A percentile compares a stretch with the other conserved stretches of the same genome.
phyloP scores from a whole-genome alignment of 345 rosid genomes.

The Sapria himalayana region DNA sequence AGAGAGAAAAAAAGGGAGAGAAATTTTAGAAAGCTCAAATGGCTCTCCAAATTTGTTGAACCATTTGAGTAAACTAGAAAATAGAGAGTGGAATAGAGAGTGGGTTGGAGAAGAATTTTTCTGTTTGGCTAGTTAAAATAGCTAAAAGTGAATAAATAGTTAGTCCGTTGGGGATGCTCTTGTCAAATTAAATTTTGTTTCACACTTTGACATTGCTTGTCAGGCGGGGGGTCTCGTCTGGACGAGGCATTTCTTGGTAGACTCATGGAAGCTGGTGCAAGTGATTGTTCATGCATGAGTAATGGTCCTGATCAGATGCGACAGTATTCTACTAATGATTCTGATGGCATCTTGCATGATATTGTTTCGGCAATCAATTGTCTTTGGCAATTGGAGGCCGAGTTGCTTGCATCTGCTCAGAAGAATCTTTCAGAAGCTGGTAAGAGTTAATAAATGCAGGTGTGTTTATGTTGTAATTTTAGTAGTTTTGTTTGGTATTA shows the following conservation, averaged over 20 bases:
- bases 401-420: conserved; percentile 27
- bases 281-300: conserved; percentile 43
- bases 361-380: conserved; percentile 31
- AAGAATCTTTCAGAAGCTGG: conserved; percentile 29
- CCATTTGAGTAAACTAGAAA: too few species aligned
- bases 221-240: conserved; percentile 27
- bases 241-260: conserved; percentile 52
- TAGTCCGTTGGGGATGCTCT: too few species aligned
- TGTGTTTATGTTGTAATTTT: not conserved
- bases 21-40: too few species aligned
- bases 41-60: too few species aligned
- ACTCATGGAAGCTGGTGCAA: conserved; percentile 71
- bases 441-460: conserved; percentile 10
- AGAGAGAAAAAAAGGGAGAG: too few species aligned
- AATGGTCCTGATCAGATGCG: conserved; percentile 20
- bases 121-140: too few species aligned
- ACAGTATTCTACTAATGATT: conserved; percentile 18
- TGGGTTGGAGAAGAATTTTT: too few species aligned
- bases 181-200: too few species aligned
- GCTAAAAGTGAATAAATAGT: too few species aligned
- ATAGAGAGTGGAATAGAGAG: too few species aligned
- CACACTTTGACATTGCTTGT: conserved; percentile 10
- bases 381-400: conserved; percentile 45
- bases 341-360: conserved; percentile 25
- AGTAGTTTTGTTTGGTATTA: conserved; percentile 7